These are phyloP conservation scores for Syzygium aqueum DNA, from an alignment of 345 rosid species.

Conservation along the genomic window DNA sequence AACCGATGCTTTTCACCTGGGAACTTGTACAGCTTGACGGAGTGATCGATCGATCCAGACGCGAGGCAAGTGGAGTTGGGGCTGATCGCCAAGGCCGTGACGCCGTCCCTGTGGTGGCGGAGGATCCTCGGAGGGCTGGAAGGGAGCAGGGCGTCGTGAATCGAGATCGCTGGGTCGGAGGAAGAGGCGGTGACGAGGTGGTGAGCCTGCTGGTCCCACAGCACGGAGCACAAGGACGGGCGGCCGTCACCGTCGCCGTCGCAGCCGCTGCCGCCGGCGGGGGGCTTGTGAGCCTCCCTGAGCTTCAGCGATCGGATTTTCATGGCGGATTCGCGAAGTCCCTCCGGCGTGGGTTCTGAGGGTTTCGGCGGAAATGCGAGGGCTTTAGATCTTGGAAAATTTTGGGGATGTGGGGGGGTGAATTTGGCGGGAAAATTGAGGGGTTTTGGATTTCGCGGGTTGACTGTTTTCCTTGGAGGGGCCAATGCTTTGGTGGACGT, in stretches of 20 bases:
- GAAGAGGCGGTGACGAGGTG: constrained; percentile 89
- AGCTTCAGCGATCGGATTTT: constrained; percentile 74
- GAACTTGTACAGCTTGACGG: constrained; percentile 94
- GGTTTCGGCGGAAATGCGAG: background rate
- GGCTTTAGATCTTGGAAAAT: background rate
- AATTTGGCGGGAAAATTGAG: constrained; percentile 1
- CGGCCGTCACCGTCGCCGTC: constrained; percentile 18
- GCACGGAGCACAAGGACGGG: constrained; percentile 72
- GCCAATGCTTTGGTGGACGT: background rate
- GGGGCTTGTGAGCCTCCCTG: constrained; percentile 67
- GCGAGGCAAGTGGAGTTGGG: constrained; percentile 90
- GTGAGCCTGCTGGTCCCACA: constrained; percentile 72
- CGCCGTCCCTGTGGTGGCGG: constrained; percentile 94
- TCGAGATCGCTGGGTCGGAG: constrained; percentile 57
- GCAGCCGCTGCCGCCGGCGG: constrained; percentile 9
- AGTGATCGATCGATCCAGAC: constrained; percentile 88
- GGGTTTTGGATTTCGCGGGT: constrained; percentile 11
- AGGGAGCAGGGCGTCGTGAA: constrained; percentile 65
- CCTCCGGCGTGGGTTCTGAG: background rate
- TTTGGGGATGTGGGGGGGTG: background rate
- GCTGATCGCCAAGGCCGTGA: constrained; percentile 77
- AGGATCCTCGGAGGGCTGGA: constrained; percentile 55
- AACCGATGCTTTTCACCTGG: constrained; percentile 37
- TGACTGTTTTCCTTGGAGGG: background rate
- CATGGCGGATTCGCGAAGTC: constrained; percentile 27